Conservation (phyloP, 1,139 yeast genomes). For the Debaryomyces nepalensis region DNA sequence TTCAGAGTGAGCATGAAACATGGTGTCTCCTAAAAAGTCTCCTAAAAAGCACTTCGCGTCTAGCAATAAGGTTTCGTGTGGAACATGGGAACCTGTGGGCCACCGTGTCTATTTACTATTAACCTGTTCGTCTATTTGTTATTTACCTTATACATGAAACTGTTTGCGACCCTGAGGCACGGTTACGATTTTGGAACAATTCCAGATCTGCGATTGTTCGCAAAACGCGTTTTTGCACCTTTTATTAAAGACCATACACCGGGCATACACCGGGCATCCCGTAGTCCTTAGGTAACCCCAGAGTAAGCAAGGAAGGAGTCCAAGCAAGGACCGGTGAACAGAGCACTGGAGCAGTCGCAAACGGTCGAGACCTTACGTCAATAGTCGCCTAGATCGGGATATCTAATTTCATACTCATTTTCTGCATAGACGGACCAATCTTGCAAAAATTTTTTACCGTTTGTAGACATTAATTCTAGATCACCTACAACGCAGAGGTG, state of each 20-base stretch:
- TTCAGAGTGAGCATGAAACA: too few relatives aligned
- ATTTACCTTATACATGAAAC: background rate
- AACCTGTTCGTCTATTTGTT: slow-evolving; percentile 2
- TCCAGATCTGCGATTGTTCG: background rate
- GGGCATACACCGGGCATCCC: too few relatives aligned
- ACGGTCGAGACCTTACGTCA: slow-evolving; percentile 11
- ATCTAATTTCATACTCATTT: slow-evolving; percentile 67
- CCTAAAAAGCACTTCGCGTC: too few relatives aligned
- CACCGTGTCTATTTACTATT: background rate
- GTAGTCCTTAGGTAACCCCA: too few relatives aligned
- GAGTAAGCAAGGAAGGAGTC: too few relatives aligned
- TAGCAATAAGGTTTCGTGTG: too few relatives aligned
- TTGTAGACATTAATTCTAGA: slow-evolving; percentile 58
- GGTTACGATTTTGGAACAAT: background rate
- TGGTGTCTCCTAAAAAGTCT: too few relatives aligned
- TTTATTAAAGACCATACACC: too few relatives aligned
- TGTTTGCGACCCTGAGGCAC: slow-evolving; percentile 1
- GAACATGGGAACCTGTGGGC: background rate
- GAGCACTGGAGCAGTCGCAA: too few relatives aligned
- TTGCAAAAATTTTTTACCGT: slow-evolving; percentile 53
- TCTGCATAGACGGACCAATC: slow-evolving; percentile 78
- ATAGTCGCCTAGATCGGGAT: slow-evolving; percentile 54
- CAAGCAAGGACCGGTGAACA: too few relatives aligned
- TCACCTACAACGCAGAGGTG: slow-evolving; percentile 89
- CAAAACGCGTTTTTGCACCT: slow-evolving; percentile 1